Percentiles rank a stretch among this genome's conserved stretches.
Conservation (phyloP, 306 rosid genomes). For the Fragaria ananassa region DNA sequence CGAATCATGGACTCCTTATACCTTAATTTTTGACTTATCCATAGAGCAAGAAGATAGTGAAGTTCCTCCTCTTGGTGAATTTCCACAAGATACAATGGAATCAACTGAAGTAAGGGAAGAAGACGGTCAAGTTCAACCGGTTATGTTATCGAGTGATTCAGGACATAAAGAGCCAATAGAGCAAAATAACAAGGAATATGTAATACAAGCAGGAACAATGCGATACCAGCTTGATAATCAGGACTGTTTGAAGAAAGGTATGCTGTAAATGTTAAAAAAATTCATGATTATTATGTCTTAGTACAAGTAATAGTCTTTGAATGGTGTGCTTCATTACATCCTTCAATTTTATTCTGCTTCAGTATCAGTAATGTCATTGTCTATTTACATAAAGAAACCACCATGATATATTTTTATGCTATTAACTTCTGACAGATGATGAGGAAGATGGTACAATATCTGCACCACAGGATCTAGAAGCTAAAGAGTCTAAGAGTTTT, state of each 20-base stretch:
- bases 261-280: background rate
- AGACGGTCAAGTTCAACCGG: constrained; percentile 21
- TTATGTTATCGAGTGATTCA: constrained; percentile 14
- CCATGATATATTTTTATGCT: background rate
- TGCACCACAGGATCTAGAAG: constrained; percentile 27
- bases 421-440: constrained; percentile 31
- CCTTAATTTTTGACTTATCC: constrained; percentile 7
- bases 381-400: background rate
- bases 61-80: constrained; percentile 24
- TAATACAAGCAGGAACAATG: constrained; percentile 14
- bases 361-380: background rate
- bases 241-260: constrained; percentile 51
- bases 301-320: background rate
- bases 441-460: constrained; percentile 27
- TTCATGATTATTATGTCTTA: background rate
- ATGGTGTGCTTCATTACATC: background rate
- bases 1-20: background rate
- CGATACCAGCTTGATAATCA: constrained; percentile 33
- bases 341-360: background rate
- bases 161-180: constrained; percentile 30
- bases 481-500: constrained; percentile 26
- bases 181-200: constrained; percentile 22
- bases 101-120: constrained; percentile 27
- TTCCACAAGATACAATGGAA: constrained; percentile 22
- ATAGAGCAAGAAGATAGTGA: constrained; percentile 39